Percentiles rank a stretch among this genome's conserved stretches.
These are phyloP conservation scores for Vachellia collinsii DNA, from an alignment of 306 rosid species.

Conservation along the genomic window DNA sequence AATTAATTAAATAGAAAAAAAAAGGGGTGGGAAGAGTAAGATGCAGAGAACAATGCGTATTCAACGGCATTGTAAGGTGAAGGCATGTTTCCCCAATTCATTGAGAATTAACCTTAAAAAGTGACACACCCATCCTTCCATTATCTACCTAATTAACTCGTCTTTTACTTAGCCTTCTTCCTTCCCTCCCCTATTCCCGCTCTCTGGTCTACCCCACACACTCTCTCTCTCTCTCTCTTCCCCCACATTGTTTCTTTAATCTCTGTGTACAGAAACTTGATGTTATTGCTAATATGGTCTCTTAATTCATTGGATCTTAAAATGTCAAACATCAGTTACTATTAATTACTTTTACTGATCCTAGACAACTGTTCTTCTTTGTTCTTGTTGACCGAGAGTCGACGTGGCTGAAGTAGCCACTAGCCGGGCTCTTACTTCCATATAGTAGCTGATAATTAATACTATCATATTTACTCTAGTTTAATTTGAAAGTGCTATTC, in stretches of 20 bases:
- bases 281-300: conserved; percentile 24
- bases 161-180: not conserved
- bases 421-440: not conserved
- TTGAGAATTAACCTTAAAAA: conserved; percentile 35
- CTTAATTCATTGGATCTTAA: not conserved
- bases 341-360: not conserved
- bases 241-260: not conserved
- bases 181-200: conserved; percentile 54
- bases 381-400: not conserved
- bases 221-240: not conserved
- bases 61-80: conserved; percentile 50
- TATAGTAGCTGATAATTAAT: too few species aligned
- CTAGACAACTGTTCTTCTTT: not conserved
- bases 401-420: not conserved
- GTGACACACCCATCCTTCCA: conserved; percentile 8
- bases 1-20: too few species aligned
- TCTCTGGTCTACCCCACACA: conserved; percentile 33
- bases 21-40: too few species aligned
- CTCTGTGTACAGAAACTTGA: conserved; percentile 22
- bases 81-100: conserved; percentile 47
- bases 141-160: not conserved
- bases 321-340: not conserved
- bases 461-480: not conserved
- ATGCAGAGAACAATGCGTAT: conserved; percentile 42
- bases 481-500: not conserved